Percentiles rank a stretch among this genome's conserved stretches.
Evolutionary conservation across 2,329 filamentous ascomycete genomes (phyloP).

Genomic region (Macroventuria anomochaeta): DNA sequence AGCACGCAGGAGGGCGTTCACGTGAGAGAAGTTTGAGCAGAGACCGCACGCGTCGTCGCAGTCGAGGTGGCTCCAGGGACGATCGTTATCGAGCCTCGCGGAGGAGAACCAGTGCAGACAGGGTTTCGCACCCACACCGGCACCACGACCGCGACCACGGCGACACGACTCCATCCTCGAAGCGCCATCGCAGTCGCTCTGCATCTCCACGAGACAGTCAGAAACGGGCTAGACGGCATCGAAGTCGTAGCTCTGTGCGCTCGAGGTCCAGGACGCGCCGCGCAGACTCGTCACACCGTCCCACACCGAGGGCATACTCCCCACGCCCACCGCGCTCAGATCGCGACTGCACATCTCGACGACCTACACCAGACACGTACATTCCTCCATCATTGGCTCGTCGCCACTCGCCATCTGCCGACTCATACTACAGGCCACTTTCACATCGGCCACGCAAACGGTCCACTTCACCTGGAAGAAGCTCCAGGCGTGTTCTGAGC

Average conservation of each 20-base stretch:
- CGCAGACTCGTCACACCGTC: conserved; percentile 38
- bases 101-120: conserved; percentile 47
- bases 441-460: conserved; percentile 41
- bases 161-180: conserved; percentile 47
- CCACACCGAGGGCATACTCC: conserved; percentile 40
- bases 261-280: conserved; percentile 45
- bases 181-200: conserved; percentile 49
- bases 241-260: conserved; percentile 46
- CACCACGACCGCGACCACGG: conserved; percentile 39
- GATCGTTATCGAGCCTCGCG: conserved; percentile 45
- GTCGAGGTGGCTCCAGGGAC: conserved; percentile 42
- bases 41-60: conserved; percentile 43
- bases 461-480: conserved; percentile 41
- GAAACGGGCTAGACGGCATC: conserved; percentile 43
- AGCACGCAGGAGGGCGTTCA: conserved; percentile 37
- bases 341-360: conserved; percentile 41
- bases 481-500: conserved; percentile 38
- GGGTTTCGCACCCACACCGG: conserved; percentile 42
- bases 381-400: conserved; percentile 40
- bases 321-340: conserved; percentile 41
- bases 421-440: conserved; percentile 47
- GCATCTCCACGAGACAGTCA: conserved; percentile 43
- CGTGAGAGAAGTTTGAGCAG: conserved; percentile 44
- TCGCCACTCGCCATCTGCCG: conserved; percentile 51
- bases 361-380: conserved; percentile 48